A percentile compares a stretch with the other conserved stretches of the same genome.
These are phyloP conservation scores for Diaporthe sp. DNA, from an alignment of 2,329 filamentous ascomycete species.

Conservation along the genomic window DNA sequence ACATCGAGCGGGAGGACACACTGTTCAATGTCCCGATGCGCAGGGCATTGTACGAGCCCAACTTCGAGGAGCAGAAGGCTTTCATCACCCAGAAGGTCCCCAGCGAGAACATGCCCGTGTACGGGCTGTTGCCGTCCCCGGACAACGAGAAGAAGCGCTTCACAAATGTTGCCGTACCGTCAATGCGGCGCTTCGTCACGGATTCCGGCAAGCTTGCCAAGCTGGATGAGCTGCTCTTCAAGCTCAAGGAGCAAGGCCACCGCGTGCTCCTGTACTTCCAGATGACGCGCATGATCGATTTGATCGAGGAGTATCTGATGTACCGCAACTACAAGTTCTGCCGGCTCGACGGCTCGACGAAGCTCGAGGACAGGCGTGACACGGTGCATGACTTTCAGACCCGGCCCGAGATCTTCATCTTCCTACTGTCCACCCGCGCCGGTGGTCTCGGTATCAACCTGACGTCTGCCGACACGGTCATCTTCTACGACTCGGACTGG, in stretches of 20 bases:
- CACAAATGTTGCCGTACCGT: conserved; percentile 92
- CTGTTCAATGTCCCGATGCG: conserved; percentile 86
- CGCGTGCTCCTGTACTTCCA: conserved; percentile 99
- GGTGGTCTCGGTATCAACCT: conserved; percentile 98
- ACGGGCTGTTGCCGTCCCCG: conserved; percentile 80
- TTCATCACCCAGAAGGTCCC: conserved; percentile 82
- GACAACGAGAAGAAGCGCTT: conserved; percentile 87
- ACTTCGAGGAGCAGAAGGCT: conserved; percentile 76
- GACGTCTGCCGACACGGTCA: conserved; percentile 96
- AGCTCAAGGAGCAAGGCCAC: conserved; percentile 92
- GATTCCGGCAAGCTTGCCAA: conserved; percentile 97
- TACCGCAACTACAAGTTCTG: conserved; percentile 99
- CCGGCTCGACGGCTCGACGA: conserved; percentile 95
- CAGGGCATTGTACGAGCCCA: conserved; percentile 79
- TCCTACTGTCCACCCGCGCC: conserved; percentile 94
- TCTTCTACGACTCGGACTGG: conserved; percentile 99
- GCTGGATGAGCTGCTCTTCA: conserved; percentile 86
- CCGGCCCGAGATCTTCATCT: conserved; percentile 94
- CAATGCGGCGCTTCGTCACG: conserved; percentile 97
- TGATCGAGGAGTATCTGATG: conserved; percentile 99
- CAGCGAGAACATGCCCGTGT: conserved; percentile 72
- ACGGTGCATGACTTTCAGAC: conserved; percentile 98
- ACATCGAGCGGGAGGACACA: conserved; percentile 77
- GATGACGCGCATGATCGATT: conserved; percentile 99
- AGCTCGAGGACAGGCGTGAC: conserved; percentile 95